Evolutionary conservation across 768 basidiomycete species (phyloP), one percentile per base, ranked within the genome.

Genomic region (Pleurotus platypus): DNA sequence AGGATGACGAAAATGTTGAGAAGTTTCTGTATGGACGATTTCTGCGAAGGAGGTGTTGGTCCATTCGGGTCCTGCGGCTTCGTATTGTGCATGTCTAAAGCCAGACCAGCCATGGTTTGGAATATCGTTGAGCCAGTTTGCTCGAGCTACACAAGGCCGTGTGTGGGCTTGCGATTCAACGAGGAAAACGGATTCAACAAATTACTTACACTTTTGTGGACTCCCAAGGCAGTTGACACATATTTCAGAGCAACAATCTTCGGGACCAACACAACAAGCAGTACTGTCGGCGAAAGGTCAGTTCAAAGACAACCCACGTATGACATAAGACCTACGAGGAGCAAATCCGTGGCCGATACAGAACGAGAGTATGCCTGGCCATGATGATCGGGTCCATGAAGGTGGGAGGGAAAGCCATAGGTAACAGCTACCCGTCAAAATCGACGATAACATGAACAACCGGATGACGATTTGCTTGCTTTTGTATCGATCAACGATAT

Each of bases 141-240:
- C 65, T 92, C 90, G 57, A 92, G 73, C 89, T 90, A 57, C 43
- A 56, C 46, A 8, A 24, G 7, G 50, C 46, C 46, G 30, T 40
- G 37, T 24, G 9, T 45, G 2, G 22, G 46, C 4, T 11, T 35
- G 11, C 3, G 3, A 35, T 11, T 35, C 8, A 3, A 11, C 11
- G n/a, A 48, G 46, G 15, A 43, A 40, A 9, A 59, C 35, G 57
- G 18, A 5, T 35, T 13, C 35, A 13, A 51, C 20, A 1, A 40
- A 35, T 27, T 5, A 70, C 85, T 60, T 71, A 90, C 90, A 65
- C 85, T 84, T 67, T 92, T 91, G 65, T 92, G 89, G 5, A 85
- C 83, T 1, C 89, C 90, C 0, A 92, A 75, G 4, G 87, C 88
- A 1, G 90, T 91, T 1, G 87, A 86, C 46, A 92, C 83, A 67